These are phyloP conservation scores for Alternaria incomplexa DNA, from an alignment of 2,329 filamentous ascomycete species.

Conservation along the genomic window DNA sequence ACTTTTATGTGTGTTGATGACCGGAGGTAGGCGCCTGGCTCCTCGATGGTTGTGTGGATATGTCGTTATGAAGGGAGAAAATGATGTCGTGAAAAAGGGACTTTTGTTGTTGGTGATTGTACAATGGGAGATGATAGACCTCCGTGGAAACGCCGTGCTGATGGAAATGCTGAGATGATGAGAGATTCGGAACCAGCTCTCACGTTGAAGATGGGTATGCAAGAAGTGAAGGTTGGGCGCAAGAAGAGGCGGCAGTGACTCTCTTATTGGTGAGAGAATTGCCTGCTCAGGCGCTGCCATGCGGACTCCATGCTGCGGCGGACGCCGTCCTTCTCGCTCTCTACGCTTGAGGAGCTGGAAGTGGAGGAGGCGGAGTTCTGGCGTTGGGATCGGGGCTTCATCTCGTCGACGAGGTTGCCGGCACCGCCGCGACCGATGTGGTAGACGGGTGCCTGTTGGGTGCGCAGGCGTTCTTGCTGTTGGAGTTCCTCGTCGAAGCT, in stretches of 20 bases:
- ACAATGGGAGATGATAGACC: conserved; percentile 12
- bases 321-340: conserved; percentile 38
- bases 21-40: conserved; percentile 35
- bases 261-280: conserved; percentile 40
- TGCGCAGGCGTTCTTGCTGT: conserved; percentile 61
- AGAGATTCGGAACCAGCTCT: conserved; percentile 52
- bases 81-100: conserved; percentile 6
- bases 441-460: conserved; percentile 65
- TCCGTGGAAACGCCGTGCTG: conserved; percentile 16
- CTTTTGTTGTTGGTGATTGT: conserved; percentile 21
- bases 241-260: neutral
- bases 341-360: conserved; percentile 24
- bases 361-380: conserved; percentile 39
- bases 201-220: conserved; percentile 11
- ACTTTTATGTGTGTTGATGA: conserved; percentile 9
- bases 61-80: conserved; percentile 1
- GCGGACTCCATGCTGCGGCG: conserved; percentile 45
- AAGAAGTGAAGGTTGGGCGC: conserved; percentile 4
- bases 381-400: conserved; percentile 36
- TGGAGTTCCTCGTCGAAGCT: conserved; percentile 72
- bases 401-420: conserved; percentile 59
- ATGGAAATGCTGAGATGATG: conserved; percentile 20
- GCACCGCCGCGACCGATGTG: conserved; percentile 68
- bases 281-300: conserved; percentile 42
- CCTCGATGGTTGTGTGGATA: conserved; percentile 43